A percentile compares a stretch with the other conserved stretches of the same genome.
Evolutionary conservation across 202 grass and related monocot species (phyloP).

Genomic region (Musa balbisiana): DNA sequence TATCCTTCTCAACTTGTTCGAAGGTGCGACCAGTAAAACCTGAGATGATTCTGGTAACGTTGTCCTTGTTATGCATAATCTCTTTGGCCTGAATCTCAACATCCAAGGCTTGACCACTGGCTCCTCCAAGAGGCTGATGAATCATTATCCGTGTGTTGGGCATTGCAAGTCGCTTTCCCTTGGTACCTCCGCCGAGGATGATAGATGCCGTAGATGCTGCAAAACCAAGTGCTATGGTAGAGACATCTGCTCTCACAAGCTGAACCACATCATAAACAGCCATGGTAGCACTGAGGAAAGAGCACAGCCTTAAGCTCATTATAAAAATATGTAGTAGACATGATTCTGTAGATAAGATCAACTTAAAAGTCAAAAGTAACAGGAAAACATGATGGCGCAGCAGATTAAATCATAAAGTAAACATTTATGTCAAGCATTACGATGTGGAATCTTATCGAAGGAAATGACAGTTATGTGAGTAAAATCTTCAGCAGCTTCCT

Average conservation of each 20-base stretch:
- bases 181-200: conserved; percentile 80
- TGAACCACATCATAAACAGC: conserved; percentile 88
- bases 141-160: conserved; percentile 95
- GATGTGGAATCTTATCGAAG: not conserved
- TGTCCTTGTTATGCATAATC: conserved; percentile 78
- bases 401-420: not conserved
- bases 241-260: conserved; percentile 76
- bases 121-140: conserved; percentile 72
- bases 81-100: conserved; percentile 77
- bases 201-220: conserved; percentile 74
- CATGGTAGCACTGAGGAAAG: conserved; percentile 69
- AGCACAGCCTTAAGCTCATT: not conserved
- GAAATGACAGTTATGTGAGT: not conserved
- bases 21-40: conserved; percentile 50
- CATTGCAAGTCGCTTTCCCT: conserved; percentile 89
- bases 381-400: not conserved
- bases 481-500: too few species aligned
- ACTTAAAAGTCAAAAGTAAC: not conserved
- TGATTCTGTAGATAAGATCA: not conserved
- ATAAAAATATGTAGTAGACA: not conserved
- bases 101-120: conserved; percentile 60
- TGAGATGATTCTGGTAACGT: conserved; percentile 51
- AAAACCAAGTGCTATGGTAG: conserved; percentile 71
- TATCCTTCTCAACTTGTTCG: conserved; percentile 79
- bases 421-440: not conserved